Evolutionary conservation across 257 asterid genomes (phyloP).

Genomic region (Galeopsis tetrahit): DNA sequence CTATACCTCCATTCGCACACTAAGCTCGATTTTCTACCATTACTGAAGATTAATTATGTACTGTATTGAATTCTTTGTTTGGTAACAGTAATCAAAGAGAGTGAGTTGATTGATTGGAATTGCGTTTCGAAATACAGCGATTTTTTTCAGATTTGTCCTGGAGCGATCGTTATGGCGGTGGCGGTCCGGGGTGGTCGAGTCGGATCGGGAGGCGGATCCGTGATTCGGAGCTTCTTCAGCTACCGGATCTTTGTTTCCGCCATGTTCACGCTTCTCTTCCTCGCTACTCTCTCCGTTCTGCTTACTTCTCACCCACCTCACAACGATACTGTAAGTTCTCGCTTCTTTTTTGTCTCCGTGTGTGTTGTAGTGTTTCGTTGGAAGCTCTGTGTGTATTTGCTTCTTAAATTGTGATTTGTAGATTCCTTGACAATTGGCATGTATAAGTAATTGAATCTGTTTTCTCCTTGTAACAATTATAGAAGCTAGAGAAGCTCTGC

Average conservation of each 20-base stretch:
- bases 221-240: conserved; percentile 76
- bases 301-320: conserved; percentile 75
- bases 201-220: conserved; percentile 86
- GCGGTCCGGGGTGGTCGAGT: conserved; percentile 80
- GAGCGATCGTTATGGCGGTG: conserved; percentile 70
- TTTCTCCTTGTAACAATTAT: background rate
- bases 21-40: conserved; percentile 11
- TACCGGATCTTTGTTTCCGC: conserved; percentile 95
- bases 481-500: background rate
- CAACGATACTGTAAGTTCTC: conserved; percentile 53
- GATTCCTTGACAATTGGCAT: conserved; percentile 9
- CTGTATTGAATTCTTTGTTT: conserved; percentile 22
- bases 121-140: background rate
- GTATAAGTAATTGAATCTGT: background rate
- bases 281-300: conserved; percentile 86
- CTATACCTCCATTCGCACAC: conserved; percentile 3
- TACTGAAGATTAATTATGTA: background rate
- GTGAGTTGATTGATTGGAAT: conserved; percentile 20
- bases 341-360: background rate
- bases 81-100: conserved; percentile 25
- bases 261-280: conserved; percentile 78
- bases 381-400: conserved; percentile 17
- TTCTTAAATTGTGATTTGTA: background rate
- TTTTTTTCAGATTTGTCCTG: conserved; percentile 29
- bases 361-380: background rate